Percentiles rank a stretch among this genome's conserved stretches.
Evolutionary conservation across 1,284 basidiomycete genomes (phyloP).

Genomic region (Cryptococcus wingfieldii): DNA sequence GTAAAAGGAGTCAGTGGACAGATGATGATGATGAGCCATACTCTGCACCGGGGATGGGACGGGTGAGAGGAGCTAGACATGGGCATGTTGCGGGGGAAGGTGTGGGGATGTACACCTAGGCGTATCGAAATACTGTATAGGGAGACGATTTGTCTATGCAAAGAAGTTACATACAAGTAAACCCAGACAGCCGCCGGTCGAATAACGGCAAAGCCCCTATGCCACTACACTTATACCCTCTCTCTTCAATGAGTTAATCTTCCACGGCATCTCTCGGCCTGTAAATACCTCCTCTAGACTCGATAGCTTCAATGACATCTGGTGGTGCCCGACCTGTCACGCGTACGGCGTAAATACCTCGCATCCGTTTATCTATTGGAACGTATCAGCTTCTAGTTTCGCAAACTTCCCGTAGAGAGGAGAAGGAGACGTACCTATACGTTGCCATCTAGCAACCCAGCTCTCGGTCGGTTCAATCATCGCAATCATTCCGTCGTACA

Average conservation of each 20-base stretch:
- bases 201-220: background rate
- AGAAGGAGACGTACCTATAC: constrained; percentile 63
- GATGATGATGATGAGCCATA: constrained; percentile 41
- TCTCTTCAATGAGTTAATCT: constrained; percentile 17
- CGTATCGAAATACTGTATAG: background rate
- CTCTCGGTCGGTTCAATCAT: constrained; percentile 82
- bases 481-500: constrained; percentile 89
- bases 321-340: constrained; percentile 81
- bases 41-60: constrained; percentile 32
- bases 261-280: constrained; percentile 42
- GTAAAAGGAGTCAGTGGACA: constrained; percentile 19
- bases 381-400: background rate
- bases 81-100: constrained; percentile 12
- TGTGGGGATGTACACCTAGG: constrained; percentile 34
- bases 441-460: constrained; percentile 93
- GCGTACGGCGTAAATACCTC: constrained; percentile 81
- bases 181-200: background rate
- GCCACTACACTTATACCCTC: background rate
- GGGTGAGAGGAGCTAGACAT: constrained; percentile 4
- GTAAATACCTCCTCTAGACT: constrained; percentile 39
- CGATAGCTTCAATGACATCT: constrained; percentile 64
- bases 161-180: too few relatives aligned
- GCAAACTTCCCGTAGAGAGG: background rate
- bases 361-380: constrained; percentile 68
- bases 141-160: too few relatives aligned